Percentiles rank a stretch among this genome's conserved stretches.
These are phyloP conservation scores for Albophoma yamanashiensis DNA, from an alignment of 2,329 filamentous ascomycete genomes.

Conservation along the genomic window DNA sequence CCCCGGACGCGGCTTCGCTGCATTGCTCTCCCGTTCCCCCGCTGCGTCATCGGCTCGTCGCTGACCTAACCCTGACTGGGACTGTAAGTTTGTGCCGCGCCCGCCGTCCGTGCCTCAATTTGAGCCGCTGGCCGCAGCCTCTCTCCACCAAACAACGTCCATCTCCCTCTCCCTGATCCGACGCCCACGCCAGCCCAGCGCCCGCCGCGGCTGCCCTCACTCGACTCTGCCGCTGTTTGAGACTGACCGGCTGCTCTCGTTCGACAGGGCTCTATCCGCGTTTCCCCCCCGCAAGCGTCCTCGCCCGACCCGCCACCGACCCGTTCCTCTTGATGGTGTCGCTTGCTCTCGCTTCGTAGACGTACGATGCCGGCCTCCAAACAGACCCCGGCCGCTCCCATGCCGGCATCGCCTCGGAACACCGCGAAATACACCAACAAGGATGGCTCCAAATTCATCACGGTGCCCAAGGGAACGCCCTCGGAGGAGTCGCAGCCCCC, in stretches of 20 bases:
- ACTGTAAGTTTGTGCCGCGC: constrained; percentile 11
- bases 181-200: neutral
- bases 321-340: constrained; percentile 27
- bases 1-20: neutral
- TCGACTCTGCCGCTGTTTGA: neutral
- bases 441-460: constrained; percentile 60
- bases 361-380: constrained; percentile 41
- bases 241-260: neutral
- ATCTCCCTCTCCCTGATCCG: constrained; percentile 1
- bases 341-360: constrained; percentile 20
- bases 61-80: constrained; percentile 25
- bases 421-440: constrained; percentile 57
- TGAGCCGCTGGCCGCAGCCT: constrained; percentile 12
- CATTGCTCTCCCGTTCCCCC: constrained; percentile 7
- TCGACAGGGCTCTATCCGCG: neutral
- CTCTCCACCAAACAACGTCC: constrained; percentile 6
- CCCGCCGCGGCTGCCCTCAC: neutral
- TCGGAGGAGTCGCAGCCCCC: constrained; percentile 45
- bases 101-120: constrained; percentile 25
- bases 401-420: constrained; percentile 39
- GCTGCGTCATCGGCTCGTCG: constrained; percentile 28
- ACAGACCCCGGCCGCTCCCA: constrained; percentile 36
- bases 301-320: constrained; percentile 2
- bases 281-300: neutral
- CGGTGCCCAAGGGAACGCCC: constrained; percentile 44